Evolutionary conservation across 208 protist species (phyloP).

Genomic region (Entamoeba nuttalli): DNA sequence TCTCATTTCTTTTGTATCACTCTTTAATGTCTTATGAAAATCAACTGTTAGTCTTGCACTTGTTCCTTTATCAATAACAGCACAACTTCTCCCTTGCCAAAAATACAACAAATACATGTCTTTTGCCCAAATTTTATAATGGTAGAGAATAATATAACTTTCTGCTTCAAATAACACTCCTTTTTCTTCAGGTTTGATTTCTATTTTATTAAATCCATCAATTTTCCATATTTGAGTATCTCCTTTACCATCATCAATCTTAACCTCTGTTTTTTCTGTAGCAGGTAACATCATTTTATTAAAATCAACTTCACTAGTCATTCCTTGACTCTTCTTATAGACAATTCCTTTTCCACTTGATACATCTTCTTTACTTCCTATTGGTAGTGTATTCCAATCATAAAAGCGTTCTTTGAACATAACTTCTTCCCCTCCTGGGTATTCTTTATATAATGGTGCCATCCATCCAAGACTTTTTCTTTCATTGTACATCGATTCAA

Average conservation of each 20-base stretch:
- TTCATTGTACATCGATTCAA: neutral
- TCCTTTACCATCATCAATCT: neutral
- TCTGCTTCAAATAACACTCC: neutral
- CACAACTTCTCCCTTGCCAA: neutral
- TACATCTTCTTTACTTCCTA: neutral
- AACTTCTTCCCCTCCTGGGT: neutral
- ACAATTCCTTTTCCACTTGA: neutral
- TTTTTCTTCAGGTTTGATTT: neutral
- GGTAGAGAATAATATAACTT: neutral
- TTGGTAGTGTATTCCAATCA: neutral
- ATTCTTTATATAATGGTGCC: neutral
- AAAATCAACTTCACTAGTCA: neutral
- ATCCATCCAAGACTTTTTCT: neutral
- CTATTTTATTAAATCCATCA: neutral
- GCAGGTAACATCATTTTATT: neutral
- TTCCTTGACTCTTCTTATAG: neutral
- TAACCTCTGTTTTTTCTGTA: neutral
- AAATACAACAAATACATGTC: neutral
- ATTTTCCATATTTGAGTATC: neutral
- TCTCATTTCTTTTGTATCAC: neutral
- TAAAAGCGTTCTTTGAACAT: neutral
- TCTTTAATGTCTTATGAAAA: neutral
- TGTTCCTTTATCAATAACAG: neutral
- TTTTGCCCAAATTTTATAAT: neutral
- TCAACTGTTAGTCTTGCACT: neutral